Evolutionary conservation across 169 alveolate genomes (phyloP), one percentile per base, ranked within the genome.

Genomic region (Theileria parva): DNA sequence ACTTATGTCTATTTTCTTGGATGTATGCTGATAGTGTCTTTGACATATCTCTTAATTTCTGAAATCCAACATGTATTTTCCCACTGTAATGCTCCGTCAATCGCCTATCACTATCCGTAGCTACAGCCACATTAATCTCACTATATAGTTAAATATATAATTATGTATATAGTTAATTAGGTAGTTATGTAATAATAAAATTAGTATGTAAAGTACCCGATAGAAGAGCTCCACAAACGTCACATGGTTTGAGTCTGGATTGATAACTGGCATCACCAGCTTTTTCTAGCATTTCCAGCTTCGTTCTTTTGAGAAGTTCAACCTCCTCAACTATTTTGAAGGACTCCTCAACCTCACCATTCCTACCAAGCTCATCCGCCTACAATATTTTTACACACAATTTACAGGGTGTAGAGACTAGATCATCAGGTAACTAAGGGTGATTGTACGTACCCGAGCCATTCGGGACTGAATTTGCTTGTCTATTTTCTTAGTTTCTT

Each of bases 161-260:
- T 1, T 32, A 5, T 1, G 37, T 32, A 32, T 32, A 32, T 32
- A 32, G 37, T 32, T 32, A n/a, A n/a, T n/a, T n/a, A n/a, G n/a
- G n/a, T n/a, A n/a, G n/a, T n/a, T n/a, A n/a, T n/a, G n/a, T n/a
- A n/a, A n/a, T n/a, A n/a, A 17, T 2, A 6, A 32, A 21, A 13
- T 17, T 19, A 30, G 17, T 21, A 19, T 11, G 30, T 57, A 34
- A 76, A 25, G 84, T 75, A 75, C 92, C 95, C 17, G 95, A 90
- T 0, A 91, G 86, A 30, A 91, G 70, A 23, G 96, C 96, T 17
- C 95, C 96, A 80, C 96, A 92, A 6, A 92, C 89, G 68, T 91
- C 95, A 53, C 96, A 92, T 2, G 96, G 95, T 60, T 89, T 89
- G 25, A 92, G 90, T 34, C 87, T 88, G 63, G 86, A 93, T 25